Conservation (phyloP, 2,329 filamentous ascomycete species). For the Trichoderma lentiforme region DNA sequence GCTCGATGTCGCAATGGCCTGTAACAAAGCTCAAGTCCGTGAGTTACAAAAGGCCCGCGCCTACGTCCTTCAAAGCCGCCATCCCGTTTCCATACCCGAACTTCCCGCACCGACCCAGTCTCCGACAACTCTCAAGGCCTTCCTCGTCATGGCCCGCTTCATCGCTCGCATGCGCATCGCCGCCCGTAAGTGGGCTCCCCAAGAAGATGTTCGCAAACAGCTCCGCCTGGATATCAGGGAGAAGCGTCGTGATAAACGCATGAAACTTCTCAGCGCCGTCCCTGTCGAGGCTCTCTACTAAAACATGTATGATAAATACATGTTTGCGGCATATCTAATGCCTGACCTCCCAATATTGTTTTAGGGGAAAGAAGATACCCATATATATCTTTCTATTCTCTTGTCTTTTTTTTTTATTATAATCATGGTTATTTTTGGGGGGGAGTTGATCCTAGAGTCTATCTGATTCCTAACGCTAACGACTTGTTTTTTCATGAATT, state of each 20-base stretch:
- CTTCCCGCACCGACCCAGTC: conserved; percentile 19
- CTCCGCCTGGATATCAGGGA: conserved; percentile 50
- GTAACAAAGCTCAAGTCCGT: conserved; percentile 86
- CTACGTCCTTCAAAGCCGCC: conserved; percentile 39
- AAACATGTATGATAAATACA: neutral
- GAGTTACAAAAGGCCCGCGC: conserved; percentile 76
- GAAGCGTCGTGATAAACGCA: conserved; percentile 43
- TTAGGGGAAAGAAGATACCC: neutral
- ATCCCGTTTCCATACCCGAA: conserved; percentile 32
- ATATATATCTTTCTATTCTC: neutral
- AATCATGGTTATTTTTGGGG: neutral
- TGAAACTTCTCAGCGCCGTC: conserved; percentile 40
- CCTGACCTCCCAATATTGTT: neutral
- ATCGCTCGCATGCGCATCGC: conserved; percentile 49
- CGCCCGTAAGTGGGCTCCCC: conserved; percentile 48
- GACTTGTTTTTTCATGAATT: neutral
- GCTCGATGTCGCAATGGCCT: conserved; percentile 81
- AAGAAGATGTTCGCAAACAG: conserved; percentile 48
- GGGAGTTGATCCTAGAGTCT: neutral
- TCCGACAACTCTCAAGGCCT: conserved; percentile 40
- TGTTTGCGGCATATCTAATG: neutral
- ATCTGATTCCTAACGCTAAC: neutral
- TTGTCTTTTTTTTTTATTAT: neutral
- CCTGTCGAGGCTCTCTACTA: conserved; percentile 30
- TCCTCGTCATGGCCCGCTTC: conserved; percentile 49